Evolutionary conservation across 208 protist species (phyloP), one percentile per base, ranked within the genome.

Genomic region (Novymonas esmeraldas): DNA sequence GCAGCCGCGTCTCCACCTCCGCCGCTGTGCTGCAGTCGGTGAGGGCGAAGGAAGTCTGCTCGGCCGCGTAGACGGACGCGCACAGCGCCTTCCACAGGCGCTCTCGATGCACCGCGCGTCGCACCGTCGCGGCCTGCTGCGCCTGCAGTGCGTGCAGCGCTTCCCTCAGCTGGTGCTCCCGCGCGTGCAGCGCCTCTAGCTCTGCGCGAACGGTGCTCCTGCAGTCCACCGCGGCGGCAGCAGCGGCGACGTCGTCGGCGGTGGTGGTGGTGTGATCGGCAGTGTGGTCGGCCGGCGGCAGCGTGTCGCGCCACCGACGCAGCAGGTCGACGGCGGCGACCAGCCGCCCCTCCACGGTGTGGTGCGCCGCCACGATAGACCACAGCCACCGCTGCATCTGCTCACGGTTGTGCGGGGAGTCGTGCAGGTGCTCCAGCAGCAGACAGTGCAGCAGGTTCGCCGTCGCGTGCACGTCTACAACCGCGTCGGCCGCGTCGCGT

Each of bases 371-470:
- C 2, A 93, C 68, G 54, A 90, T 78, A 2, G 61, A 70, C 88
- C 88, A 94, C 52, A 94, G 74, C 79, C 75, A 89, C 56, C 57
- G 77, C 81, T 89, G 84, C 50, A 78, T 82, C 63, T 89, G 82
- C 16, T 58, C 58, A 14, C 77, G 74, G 18, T 67, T 64, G 31
- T 26, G 29, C 14, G 84, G 79, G 4, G 67, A 49, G 33, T 81
- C 57, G 6, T 70, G 78, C 26, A 93, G 51, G 20, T 79, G 70
- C 64, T 87, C 80, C n/a, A 88, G 59, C 61, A 94, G 46, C 18
- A 83, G 56, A 36, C 79, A 83, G 66, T 91, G 82, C 18, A 94
- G 70, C 16, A 84, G 71, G 58, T 85, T 91, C 2, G 82, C 82
- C 3, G 14, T 70, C 36, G 79, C 71, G 46, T 83, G 74, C 28